These are phyloP conservation scores for Phytophthora europaea DNA, from an alignment of 352 stramenopile genomes.

Conservation along the genomic window DNA sequence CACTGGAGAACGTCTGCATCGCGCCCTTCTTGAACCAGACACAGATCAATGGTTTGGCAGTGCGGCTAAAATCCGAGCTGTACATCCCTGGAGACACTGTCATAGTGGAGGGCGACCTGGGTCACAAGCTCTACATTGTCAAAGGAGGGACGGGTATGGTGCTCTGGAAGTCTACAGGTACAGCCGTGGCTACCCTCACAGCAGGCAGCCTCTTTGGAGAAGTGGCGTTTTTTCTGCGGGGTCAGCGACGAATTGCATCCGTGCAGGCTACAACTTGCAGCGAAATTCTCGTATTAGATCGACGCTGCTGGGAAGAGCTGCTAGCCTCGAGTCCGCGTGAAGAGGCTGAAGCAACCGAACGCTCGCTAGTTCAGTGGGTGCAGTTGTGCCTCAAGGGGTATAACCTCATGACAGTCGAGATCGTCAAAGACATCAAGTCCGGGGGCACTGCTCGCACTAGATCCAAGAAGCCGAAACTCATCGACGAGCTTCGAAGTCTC, in stretches of 20 bases:
- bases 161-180: slow-evolving; percentile 74
- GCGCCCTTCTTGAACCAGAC: slow-evolving; percentile 60
- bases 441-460: slow-evolving; percentile 16
- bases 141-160: slow-evolving; percentile 74
- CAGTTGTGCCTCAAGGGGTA: slow-evolving; percentile 73
- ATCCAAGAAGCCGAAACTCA: slow-evolving; percentile 41
- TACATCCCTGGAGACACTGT: slow-evolving; percentile 81
- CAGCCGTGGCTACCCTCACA: slow-evolving; percentile 65
- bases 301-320: slow-evolving; percentile 60
- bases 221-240: slow-evolving; percentile 76
- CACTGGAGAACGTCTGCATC: slow-evolving; percentile 64
- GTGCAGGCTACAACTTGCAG: slow-evolving; percentile 74
- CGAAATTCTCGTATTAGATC: slow-evolving; percentile 67
- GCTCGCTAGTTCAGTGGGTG: slow-evolving; percentile 60
- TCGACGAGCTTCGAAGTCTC: slow-evolving; percentile 48
- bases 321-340: slow-evolving; percentile 54
- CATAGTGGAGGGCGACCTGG: slow-evolving; percentile 72
- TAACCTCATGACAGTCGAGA: slow-evolving; percentile 78
- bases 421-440: slow-evolving; percentile 76
- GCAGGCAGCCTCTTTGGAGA: slow-evolving; percentile 78
- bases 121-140: slow-evolving; percentile 78
- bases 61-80: slow-evolving; percentile 75
- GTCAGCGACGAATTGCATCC: slow-evolving; percentile 66
- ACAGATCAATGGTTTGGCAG: slow-evolving; percentile 63
- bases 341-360: slow-evolving; percentile 52